phyloP scores from a whole-genome alignment of 169 alveolate genomes.

The Eimeria tenella region DNA sequence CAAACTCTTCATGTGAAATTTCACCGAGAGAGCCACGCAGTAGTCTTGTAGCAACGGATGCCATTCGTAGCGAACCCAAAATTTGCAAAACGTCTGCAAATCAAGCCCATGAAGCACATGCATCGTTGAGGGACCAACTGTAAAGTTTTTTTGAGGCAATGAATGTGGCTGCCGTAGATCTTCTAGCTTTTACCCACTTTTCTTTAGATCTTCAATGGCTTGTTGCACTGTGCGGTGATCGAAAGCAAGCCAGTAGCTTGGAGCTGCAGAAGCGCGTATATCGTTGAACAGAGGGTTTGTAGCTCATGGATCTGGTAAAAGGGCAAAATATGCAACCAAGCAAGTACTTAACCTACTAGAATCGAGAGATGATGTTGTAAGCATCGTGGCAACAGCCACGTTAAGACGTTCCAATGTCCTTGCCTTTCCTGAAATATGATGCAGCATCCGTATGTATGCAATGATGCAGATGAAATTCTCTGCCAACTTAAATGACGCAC shows the following conservation, averaged over 20 bases:
- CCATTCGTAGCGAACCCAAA: conserved; percentile 10
- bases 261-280: background rate
- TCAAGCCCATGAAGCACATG: background rate
- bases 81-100: background rate
- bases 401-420: conserved; percentile 25
- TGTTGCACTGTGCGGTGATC: conserved; percentile 7
- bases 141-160: background rate
- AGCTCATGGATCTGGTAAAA: background rate
- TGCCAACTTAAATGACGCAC: background rate
- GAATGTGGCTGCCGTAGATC: background rate
- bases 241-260: conserved; percentile 65
- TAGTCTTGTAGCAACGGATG: background rate
- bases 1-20: conserved; percentile 46
- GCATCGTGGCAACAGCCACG: conserved; percentile 34
- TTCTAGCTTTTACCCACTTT: background rate
- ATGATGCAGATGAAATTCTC: background rate
- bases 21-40: background rate
- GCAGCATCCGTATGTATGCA: background rate
- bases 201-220: conserved; percentile 29
- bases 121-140: background rate
- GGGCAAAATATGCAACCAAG: background rate
- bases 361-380: conserved; percentile 52
- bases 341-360: background rate
- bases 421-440: conserved; percentile 11
- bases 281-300: background rate